phyloP scores from a whole-genome alignment of 2,329 filamentous ascomycete genomes.

The Coniochaeta pulveracea region DNA sequence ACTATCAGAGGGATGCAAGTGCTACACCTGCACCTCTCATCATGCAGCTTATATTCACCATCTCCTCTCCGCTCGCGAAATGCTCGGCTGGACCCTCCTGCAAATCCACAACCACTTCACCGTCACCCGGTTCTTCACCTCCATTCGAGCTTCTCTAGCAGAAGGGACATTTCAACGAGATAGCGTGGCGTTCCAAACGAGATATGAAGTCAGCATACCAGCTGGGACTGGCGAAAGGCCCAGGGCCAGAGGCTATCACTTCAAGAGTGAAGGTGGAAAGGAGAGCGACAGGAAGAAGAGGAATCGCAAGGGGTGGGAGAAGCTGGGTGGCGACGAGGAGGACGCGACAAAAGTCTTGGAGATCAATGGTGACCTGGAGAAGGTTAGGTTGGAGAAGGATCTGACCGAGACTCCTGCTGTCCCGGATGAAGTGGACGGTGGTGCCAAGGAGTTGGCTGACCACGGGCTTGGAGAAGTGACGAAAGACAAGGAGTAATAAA shows the following conservation, averaged over 20 bases:
- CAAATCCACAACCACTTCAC: slow-evolving; percentile 84
- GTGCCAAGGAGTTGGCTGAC: slow-evolving; percentile 37
- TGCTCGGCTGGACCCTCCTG: slow-evolving; percentile 89
- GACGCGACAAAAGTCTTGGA: slow-evolving; percentile 14
- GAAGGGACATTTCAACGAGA: slow-evolving; percentile 49
- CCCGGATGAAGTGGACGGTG: slow-evolving; percentile 31
- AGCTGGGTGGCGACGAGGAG: slow-evolving; percentile 24
- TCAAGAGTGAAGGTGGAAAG: slow-evolving; percentile 56
- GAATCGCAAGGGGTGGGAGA: slow-evolving; percentile 56
- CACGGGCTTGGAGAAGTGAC: slow-evolving; percentile 43
- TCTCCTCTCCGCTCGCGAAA: slow-evolving; percentile 80
- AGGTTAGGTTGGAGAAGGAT: slow-evolving; percentile 30
- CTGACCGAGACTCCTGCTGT: slow-evolving; percentile 36
- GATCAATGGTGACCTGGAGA: slow-evolving; percentile 14
- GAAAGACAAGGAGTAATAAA: slow-evolving; percentile 5
- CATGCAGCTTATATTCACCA: slow-evolving; percentile 84
- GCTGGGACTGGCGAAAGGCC: slow-evolving; percentile 67
- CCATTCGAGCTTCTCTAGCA: slow-evolving; percentile 53
- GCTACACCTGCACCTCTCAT: slow-evolving; percentile 75
- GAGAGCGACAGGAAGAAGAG: too few relatives aligned
- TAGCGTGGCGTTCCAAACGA: slow-evolving; percentile 29
- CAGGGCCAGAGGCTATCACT: slow-evolving; percentile 71
- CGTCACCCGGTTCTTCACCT: slow-evolving; percentile 60
- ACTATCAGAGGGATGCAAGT: slow-evolving; percentile 53
- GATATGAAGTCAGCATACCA: slow-evolving; percentile 64